Conservation (phyloP, 768 basidiomycete species). For the Tylopilus rubrobrunneus region DNA sequence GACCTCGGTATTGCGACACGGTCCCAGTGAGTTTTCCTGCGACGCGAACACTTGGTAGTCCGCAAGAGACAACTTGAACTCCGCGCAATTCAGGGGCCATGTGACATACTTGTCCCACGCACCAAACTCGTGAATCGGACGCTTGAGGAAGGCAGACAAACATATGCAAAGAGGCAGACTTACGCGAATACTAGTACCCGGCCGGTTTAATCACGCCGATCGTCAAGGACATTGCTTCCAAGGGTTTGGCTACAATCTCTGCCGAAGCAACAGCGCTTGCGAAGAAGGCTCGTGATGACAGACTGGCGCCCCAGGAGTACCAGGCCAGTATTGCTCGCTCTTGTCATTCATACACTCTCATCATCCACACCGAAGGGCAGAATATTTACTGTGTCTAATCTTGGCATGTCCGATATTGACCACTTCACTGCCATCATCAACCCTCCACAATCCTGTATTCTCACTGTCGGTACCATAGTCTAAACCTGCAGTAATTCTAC, state of each 20-base stretch:
- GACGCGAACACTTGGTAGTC: no score
- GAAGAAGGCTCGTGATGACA: conserved; percentile 94
- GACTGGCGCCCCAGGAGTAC: conserved; percentile 92
- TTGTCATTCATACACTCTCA: not conserved
- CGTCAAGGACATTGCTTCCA: conserved; percentile 86
- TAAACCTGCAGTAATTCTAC: conserved; percentile 71
- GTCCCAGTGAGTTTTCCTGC: no score
- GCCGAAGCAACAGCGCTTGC: conserved; percentile 89
- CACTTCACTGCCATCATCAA: conserved; percentile 99
- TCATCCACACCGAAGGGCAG: conserved; percentile 60
- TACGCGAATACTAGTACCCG: no score
- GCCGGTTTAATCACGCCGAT: conserved; percentile 97
- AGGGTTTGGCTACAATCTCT: conserved; percentile 92
- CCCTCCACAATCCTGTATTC: conserved; percentile 95
- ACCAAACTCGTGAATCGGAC: no score
- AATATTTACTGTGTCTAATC: conserved; percentile 97
- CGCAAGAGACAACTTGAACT: no score
- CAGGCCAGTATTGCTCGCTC: conserved; percentile 52
- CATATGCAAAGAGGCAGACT: no score
- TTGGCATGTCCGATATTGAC: conserved; percentile 95
- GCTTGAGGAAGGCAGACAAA: no score
- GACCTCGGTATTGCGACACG: no score
- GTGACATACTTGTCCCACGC: no score
- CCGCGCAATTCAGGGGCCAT: no score
- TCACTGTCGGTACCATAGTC: conserved; percentile 92